phyloP scores from a whole-genome alignment of 805 yeast species.

The Candida saitoana region DNA sequence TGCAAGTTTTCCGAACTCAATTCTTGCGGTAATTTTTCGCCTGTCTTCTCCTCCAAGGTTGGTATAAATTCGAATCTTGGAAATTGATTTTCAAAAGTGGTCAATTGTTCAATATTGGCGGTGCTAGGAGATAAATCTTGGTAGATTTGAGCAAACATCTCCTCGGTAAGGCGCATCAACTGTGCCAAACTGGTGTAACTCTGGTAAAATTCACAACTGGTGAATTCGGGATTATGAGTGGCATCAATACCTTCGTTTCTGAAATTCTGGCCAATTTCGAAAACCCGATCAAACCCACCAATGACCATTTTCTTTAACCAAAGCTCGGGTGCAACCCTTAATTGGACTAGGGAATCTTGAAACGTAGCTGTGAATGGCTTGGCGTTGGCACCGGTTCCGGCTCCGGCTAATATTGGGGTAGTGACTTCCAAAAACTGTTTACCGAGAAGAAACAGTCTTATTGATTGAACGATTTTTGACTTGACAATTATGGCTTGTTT shows the following conservation, averaged over 20 bases:
- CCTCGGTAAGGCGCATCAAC: slow-evolving; percentile 61
- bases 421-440: slow-evolving; percentile 73
- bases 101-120: background rate
- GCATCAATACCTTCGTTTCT: slow-evolving; percentile 92
- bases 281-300: slow-evolving; percentile 81
- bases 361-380: slow-evolving; percentile 70
- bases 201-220: slow-evolving; percentile 85
- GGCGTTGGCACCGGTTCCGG: slow-evolving; percentile 88
- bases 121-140: slow-evolving; percentile 16
- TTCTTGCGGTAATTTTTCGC: slow-evolving; percentile 43
- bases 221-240: slow-evolving; percentile 92
- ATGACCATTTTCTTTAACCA: slow-evolving; percentile 85
- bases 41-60: slow-evolving; percentile 53
- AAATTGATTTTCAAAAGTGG: slow-evolving; percentile 6
- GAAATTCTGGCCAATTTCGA: slow-evolving; percentile 80
- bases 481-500: slow-evolving; percentile 47
- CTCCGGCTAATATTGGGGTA: slow-evolving; percentile 77
- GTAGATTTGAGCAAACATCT: slow-evolving; percentile 44
- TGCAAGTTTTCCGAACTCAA: slow-evolving; percentile 39
- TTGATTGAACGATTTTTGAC: slow-evolving; percentile 47
- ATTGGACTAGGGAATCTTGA: slow-evolving; percentile 38
- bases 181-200: slow-evolving; percentile 64
- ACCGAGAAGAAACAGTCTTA: slow-evolving; percentile 54
- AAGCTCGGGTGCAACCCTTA: slow-evolving; percentile 91
- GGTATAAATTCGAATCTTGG: slow-evolving; percentile 60